Conservation (phyloP, 2,329 filamentous ascomycete genomes). For the Colletotrichum incanum region DNA sequence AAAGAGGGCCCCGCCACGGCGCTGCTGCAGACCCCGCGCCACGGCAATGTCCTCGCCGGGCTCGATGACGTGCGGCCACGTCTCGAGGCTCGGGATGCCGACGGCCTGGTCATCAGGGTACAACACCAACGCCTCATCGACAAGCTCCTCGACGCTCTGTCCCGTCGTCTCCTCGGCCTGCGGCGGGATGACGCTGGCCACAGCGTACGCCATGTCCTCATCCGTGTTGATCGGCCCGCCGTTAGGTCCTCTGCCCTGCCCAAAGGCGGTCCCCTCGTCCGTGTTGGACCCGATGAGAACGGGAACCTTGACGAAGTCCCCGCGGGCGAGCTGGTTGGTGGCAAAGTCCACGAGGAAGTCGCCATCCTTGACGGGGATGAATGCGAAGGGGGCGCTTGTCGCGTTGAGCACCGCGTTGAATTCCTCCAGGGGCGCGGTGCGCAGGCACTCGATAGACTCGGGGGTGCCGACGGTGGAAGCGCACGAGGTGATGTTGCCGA, state of each 20-base stretch:
- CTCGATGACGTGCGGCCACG: constrained; percentile 52
- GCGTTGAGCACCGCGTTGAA: constrained; percentile 46
- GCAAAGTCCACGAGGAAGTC: constrained; percentile 54
- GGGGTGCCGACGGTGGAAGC: constrained; percentile 46
- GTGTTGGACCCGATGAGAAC: constrained; percentile 55
- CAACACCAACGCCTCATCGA: constrained; percentile 46
- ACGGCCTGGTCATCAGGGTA: constrained; percentile 54
- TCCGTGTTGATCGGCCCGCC: constrained; percentile 48
- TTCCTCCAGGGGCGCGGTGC: constrained; percentile 49
- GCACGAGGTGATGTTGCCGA: constrained; percentile 48
- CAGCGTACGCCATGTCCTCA: constrained; percentile 47
- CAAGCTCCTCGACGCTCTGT: constrained; percentile 45
- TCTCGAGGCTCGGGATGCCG: constrained; percentile 53
- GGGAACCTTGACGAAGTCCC: constrained; percentile 54
- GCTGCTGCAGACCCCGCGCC: constrained; percentile 49
- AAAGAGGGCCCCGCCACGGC: constrained; percentile 50
- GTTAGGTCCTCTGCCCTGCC: constrained; percentile 42
- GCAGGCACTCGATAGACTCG: constrained; percentile 49
- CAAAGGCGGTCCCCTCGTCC: constrained; percentile 51
- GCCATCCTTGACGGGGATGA: constrained; percentile 52
- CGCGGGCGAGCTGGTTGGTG: constrained; percentile 50
- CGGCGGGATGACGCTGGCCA: constrained; percentile 36
- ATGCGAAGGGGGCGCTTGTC: constrained; percentile 28
- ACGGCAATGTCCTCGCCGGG: constrained; percentile 47
- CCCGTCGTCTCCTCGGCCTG: constrained; percentile 44